Evolutionary conservation across 768 basidiomycete genomes (phyloP).

Genomic region (Dacryopinax primogenitus): DNA sequence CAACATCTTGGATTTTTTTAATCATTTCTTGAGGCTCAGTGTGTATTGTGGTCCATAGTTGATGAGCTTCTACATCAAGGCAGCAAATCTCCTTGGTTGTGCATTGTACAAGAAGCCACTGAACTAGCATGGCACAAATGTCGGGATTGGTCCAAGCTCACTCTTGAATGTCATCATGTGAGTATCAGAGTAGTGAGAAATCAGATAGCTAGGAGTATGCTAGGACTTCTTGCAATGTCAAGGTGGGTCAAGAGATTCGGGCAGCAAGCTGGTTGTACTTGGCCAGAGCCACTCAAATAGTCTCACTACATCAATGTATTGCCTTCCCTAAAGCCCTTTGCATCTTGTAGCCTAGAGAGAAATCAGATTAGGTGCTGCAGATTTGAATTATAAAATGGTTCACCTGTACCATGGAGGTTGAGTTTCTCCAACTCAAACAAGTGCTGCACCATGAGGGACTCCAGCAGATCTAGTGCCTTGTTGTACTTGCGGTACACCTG

Average conservation of each 20-base stretch:
- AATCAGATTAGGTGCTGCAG: not conserved
- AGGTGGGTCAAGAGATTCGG: slow-evolving; percentile 9
- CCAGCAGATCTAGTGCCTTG: not conserved
- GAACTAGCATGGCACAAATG: not conserved
- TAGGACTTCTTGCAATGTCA: slow-evolving; percentile 11
- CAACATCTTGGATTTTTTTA: not conserved
- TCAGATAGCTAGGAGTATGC: not conserved
- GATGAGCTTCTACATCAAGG: not conserved
- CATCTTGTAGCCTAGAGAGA: slow-evolving; percentile 27
- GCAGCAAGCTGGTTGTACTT: slow-evolving; percentile 26
- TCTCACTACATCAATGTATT: slow-evolving; percentile 23
- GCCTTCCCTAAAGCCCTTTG: slow-evolving; percentile 29
- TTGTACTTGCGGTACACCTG: slow-evolving; percentile 1
- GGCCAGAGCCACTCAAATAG: slow-evolving; percentile 26
- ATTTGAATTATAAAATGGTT: not conserved
- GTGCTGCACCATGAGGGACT: not conserved
- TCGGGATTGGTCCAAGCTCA: not conserved
- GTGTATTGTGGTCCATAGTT: not conserved
- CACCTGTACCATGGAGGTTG: not conserved
- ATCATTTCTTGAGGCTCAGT: not conserved
- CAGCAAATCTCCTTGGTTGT: not conserved
- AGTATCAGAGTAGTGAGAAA: not conserved
- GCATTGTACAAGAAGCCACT: not conserved
- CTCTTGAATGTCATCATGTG: not conserved
- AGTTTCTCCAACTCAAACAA: not conserved